phyloP scores from a whole-genome alignment of 2,329 filamentous ascomycete genomes.

The Microdochium nivale region DNA sequence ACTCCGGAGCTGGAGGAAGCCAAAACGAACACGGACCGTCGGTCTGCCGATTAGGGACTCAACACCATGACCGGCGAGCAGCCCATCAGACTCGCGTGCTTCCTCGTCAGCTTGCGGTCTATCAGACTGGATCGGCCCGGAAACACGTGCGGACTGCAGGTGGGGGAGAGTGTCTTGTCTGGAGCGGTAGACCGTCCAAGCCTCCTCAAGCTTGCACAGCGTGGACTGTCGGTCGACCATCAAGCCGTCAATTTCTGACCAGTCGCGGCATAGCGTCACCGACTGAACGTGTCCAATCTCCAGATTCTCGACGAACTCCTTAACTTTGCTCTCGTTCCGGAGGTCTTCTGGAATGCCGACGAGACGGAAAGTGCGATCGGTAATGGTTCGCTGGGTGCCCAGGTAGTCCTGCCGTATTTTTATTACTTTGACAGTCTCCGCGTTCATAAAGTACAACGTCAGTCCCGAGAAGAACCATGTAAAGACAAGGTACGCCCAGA shows the following conservation, averaged over 20 bases:
- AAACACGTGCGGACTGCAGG: not conserved
- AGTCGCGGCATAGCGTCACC: slow-evolving; percentile 79
- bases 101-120: slow-evolving; percentile 28
- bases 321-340: slow-evolving; percentile 74
- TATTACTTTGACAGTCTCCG: slow-evolving; percentile 79
- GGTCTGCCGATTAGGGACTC: slow-evolving; percentile 46
- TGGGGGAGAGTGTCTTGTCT: slow-evolving; percentile 7
- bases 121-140: slow-evolving; percentile 16
- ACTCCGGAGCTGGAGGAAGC: slow-evolving; percentile 62
- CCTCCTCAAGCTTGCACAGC: slow-evolving; percentile 68
- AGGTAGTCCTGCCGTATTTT: slow-evolving; percentile 82
- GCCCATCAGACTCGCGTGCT: slow-evolving; percentile 47
- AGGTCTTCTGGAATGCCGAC: slow-evolving; percentile 79
- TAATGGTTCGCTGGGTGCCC: slow-evolving; percentile 89
- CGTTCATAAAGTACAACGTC: slow-evolving; percentile 73
- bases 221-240: slow-evolving; percentile 57
- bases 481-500: slow-evolving; percentile 94
- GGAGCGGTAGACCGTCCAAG: slow-evolving; percentile 69
- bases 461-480: slow-evolving; percentile 84
- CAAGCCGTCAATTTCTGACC: slow-evolving; percentile 70
- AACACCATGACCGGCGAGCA: slow-evolving; percentile 45
- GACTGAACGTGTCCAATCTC: slow-evolving; percentile 84
- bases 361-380: slow-evolving; percentile 85
- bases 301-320: slow-evolving; percentile 76
- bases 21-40: slow-evolving; percentile 67